Conservation (phyloP, 2,329 filamentous ascomycete genomes). For the Dactylonectria macrodidyma region DNA sequence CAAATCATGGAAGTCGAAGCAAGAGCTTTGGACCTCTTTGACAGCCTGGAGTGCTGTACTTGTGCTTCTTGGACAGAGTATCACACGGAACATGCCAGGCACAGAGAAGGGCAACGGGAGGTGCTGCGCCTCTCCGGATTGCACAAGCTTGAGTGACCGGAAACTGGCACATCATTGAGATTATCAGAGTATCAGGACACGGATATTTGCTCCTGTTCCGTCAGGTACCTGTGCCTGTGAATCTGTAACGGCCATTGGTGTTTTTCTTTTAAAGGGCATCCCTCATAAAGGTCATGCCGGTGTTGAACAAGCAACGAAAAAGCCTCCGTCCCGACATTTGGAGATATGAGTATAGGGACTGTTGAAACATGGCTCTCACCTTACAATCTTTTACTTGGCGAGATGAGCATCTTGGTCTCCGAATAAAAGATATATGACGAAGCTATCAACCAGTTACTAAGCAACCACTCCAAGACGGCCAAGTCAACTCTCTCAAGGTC, state of each 20-base stretch:
- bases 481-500: neutral
- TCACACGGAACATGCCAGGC: neutral
- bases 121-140: neutral
- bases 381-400: neutral
- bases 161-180: neutral
- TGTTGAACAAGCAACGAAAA: neutral
- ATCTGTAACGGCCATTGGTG: neutral
- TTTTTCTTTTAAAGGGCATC: neutral
- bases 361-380: neutral
- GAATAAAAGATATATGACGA: neutral
- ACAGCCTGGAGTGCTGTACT: neutral
- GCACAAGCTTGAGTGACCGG: neutral
- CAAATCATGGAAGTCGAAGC: neutral
- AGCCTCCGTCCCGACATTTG: neutral
- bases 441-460: too few relatives aligned
- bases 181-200: neutral
- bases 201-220: neutral
- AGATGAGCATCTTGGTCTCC: neutral
- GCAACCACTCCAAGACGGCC: too few relatives aligned
- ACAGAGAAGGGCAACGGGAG: neutral
- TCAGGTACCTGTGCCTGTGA: neutral
- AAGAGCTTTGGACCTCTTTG: neutral
- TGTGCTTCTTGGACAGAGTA: neutral
- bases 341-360: too few relatives aligned
- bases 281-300: neutral